Conservation (phyloP, 805 yeast genomes). For the Phaffomyces antillensis region DNA sequence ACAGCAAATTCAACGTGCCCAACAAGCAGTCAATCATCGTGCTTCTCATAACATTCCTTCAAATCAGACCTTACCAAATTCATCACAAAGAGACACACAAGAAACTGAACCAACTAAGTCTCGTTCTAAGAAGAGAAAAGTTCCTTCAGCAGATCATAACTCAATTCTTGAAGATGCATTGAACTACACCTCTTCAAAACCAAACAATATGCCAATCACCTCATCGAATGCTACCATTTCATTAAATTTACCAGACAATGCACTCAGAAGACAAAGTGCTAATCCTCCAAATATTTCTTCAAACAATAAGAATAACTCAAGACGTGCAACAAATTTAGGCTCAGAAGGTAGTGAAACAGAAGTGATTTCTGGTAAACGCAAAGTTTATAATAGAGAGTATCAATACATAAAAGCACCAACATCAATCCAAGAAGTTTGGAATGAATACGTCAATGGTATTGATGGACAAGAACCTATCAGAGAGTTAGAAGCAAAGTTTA, state of each 20-base stretch:
- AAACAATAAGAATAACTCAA: background rate
- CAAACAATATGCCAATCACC: slow-evolving; percentile 3
- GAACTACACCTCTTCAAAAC: background rate
- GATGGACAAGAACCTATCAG: slow-evolving; percentile 47
- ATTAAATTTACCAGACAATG: too few relatives aligned
- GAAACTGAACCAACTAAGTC: too few relatives aligned
- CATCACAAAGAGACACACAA: background rate
- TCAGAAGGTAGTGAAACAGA: too few relatives aligned
- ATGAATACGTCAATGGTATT: slow-evolving; percentile 46
- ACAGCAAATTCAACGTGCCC: slow-evolving; percentile 3
- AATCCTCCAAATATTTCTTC: too few relatives aligned
- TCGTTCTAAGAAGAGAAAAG: too few relatives aligned
- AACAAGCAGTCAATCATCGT: background rate
- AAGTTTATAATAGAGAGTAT: slow-evolving; percentile 26
- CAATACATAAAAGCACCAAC: slow-evolving; percentile 36
- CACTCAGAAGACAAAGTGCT: too few relatives aligned
- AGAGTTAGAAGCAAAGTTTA: slow-evolving; percentile 40
- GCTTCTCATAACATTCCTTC: too few relatives aligned
- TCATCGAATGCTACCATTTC: slow-evolving; percentile 4
- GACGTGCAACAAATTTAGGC: background rate
- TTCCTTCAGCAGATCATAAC: slow-evolving; percentile 7
- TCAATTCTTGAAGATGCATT: slow-evolving; percentile 17
- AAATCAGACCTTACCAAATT: background rate
- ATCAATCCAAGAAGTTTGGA: slow-evolving; percentile 48
- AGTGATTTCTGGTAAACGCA: slow-evolving; percentile 8